Base-by-base conservation (phyloP, 78 protist genomes). In the Protostelium mycophagum region DNA sequence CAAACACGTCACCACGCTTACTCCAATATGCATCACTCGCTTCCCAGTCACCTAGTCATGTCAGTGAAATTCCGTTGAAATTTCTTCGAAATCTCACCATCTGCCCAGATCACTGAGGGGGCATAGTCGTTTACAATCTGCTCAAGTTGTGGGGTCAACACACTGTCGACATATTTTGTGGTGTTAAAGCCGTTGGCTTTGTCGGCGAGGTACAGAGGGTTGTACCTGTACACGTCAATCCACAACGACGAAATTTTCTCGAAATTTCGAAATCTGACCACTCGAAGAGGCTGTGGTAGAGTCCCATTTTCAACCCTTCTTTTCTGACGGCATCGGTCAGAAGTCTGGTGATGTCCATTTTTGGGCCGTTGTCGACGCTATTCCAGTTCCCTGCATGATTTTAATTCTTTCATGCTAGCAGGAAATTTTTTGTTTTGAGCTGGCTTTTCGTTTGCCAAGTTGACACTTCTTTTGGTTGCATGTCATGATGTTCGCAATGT, bases 211-310 rank as follows among this genome's bases (percentile, higher is more conserved):
- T 92, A 92, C 28, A 89, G 34, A 39, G 95, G 91, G 87, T 92
- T 86, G 38, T 38, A 91, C 94, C 94, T n/a, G n/a, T n/a, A n/a
- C n/a, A n/a, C n/a, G n/a, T n/a, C n/a, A 91, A 85, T 91, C 91
- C 39, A 86, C 16, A 85, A 85, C 35, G 36, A 23, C 16, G 16
- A 85, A 85, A 23, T 36, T 36, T 10, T 83, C 29, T 83, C 29
- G 84, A 29, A 29, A 29, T 29, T 83, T 83, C 35, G 1, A 85
- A 85, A 85, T 85, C 35, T 85, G 35, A 39, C 35, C 88, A 86
- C 25, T 38, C 73, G 85, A 34, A 90, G 34, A 90, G 91, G n/a
- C 89, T 85, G 63, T 90, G 89, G 83, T 90, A 90, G 31, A 87
- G 35, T 36, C 92, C 92, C 89, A 90, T 87, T 36, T 90, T 88